phyloP scores from a whole-genome alignment of 371 early-diverging fungal genomes.

The Mucor plumbeus region DNA sequence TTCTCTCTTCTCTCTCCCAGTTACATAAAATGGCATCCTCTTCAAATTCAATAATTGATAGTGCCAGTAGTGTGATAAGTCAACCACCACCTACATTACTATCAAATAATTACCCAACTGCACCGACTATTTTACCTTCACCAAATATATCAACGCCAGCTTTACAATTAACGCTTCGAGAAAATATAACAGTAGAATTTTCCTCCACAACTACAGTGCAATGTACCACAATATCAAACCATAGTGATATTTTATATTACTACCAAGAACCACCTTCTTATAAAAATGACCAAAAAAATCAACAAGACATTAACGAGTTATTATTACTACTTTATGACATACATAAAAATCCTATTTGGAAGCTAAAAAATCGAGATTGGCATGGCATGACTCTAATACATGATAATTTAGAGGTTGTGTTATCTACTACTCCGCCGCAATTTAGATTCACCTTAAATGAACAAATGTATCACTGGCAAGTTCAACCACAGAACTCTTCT shows the following conservation, averaged over 20 bases:
- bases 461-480: conserved; percentile 29
- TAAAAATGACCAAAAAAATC: not conserved
- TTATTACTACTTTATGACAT: conserved; percentile 22
- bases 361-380: conserved; percentile 36
- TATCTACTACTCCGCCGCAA: conserved; percentile 35
- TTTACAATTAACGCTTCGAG: conserved; percentile 7
- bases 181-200: not conserved
- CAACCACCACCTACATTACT: conserved; percentile 16
- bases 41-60: not conserved
- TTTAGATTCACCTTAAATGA: conserved; percentile 23
- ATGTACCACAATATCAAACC: conserved; percentile 9
- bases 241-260: conserved; percentile 4
- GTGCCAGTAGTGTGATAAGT: not conserved
- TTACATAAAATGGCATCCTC: conserved; percentile 10
- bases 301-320: not conserved
- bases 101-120: conserved; percentile 18
- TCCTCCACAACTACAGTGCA: not conserved
- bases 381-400: conserved; percentile 31
- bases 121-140: conserved; percentile 17
- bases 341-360: conserved; percentile 30
- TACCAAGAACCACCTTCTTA: conserved; percentile 9
- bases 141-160: not conserved
- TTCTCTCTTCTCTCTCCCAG: not conserved
- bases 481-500: not conserved
- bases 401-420: conserved; percentile 11